phyloP scores from a whole-genome alignment of 2,329 filamentous ascomycete genomes.

The Dactylellina haptotyla region DNA sequence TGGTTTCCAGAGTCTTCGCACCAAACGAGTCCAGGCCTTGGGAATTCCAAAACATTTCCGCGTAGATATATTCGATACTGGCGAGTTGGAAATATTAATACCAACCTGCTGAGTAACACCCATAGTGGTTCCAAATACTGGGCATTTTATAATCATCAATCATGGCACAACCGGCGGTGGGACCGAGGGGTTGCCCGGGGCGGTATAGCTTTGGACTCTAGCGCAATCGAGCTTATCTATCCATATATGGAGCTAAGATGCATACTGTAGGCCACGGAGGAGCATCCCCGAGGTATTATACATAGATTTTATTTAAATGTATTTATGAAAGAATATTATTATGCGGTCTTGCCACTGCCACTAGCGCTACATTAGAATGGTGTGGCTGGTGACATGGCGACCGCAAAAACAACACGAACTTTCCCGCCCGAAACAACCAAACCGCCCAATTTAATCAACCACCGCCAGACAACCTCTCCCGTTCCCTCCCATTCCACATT shows the following conservation, averaged over 20 bases:
- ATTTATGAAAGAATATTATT: not conserved
- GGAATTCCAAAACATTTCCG: no score
- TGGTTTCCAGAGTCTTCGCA: no score
- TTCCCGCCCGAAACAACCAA: not conserved
- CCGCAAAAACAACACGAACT: conserved; percentile 45
- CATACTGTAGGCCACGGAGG: no score
- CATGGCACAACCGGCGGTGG: no score
- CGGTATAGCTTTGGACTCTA: conserved; percentile 3
- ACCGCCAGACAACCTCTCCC: conserved; percentile 5
- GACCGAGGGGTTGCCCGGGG: not conserved
- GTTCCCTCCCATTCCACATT: not conserved
- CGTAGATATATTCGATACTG: no score
- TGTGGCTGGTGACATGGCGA: conserved; percentile 48
- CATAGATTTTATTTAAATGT: not conserved
- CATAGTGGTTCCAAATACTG: no score
- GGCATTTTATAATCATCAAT: no score
- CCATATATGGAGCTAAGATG: no score
- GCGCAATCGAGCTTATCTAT: no score
- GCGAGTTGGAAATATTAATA: no score
- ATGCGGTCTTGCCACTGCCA: not conserved
- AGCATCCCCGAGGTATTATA: not conserved
- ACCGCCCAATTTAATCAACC: not conserved
- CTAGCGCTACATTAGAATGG: not conserved
- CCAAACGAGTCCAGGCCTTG: no score
- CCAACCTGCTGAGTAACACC: no score